These are phyloP conservation scores for Phytophthora vignae DNA, from an alignment of 352 stramenopile species.

Conservation along the genomic window DNA sequence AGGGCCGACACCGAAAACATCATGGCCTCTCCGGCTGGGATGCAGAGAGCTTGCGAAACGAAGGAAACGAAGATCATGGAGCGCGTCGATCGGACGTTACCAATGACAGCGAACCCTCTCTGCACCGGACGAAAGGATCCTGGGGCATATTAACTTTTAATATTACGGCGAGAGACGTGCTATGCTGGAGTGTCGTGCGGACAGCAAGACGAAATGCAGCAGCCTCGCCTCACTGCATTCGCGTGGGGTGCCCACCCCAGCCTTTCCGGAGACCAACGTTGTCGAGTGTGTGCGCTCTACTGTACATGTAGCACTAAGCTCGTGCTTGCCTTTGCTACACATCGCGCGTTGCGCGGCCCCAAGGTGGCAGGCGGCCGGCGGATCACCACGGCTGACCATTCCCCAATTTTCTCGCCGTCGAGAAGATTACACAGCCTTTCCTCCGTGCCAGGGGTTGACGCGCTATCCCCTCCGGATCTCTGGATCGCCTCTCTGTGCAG, in stretches of 20 bases:
- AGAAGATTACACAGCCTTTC: slow-evolving; percentile 37
- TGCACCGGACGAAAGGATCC: not conserved
- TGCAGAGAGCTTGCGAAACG: slow-evolving; percentile 7
- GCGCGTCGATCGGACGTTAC: slow-evolving; percentile 7
- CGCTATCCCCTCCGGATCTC: slow-evolving; percentile 23
- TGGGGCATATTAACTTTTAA: slow-evolving; percentile 10
- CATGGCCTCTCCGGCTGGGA: slow-evolving; percentile 2
- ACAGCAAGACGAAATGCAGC: slow-evolving; percentile 8
- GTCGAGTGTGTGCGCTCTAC: not conserved
- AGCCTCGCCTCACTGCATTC: not conserved
- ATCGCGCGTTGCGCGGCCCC: not conserved
- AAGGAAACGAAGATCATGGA: not conserved
- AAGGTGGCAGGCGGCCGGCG: not conserved
- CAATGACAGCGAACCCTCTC: not conserved
- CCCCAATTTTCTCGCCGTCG: slow-evolving; percentile 35
- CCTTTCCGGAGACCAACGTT: slow-evolving; percentile 5
- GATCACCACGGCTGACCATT: slow-evolving; percentile 22
- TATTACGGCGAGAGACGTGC: slow-evolving; percentile 10
- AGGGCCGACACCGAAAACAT: slow-evolving; percentile 9
- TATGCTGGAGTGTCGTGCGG: slow-evolving; percentile 12
- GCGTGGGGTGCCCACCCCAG: not conserved
- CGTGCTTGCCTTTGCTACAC: slow-evolving; percentile 4
- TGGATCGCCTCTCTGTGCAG: slow-evolving; percentile 11
- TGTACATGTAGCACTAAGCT: not conserved
- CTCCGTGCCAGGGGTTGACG: slow-evolving; percentile 30